Base-by-base conservation (phyloP, 106 monocot genomes). In the Platanthera zijinensis region DNA sequence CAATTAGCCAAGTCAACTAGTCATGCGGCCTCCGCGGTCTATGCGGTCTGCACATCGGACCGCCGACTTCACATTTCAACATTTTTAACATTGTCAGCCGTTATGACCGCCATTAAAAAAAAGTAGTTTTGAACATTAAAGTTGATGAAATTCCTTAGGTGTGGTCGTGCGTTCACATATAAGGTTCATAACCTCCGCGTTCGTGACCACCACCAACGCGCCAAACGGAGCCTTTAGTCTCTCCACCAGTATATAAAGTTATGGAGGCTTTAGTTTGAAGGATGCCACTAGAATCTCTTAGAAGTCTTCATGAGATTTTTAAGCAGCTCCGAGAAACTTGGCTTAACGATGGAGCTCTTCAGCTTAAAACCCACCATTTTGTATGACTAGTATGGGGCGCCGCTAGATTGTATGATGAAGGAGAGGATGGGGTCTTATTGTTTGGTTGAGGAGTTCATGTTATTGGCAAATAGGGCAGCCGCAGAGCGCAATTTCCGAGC, bases 371-470 rank as follows among this genome's bases (percentile, higher is more conserved):
- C 91, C 86, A 78, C 57, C 14, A 78, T 94, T 72, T 78, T 88
- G 69, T 89, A 91, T 86, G 96, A 97, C 78, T 91, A 97, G 70
- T 80, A 45, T 76, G 96, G 96, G 25, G 81, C 52, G 52, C 96
- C 89, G 52, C 91, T 76, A 82, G 93, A 91, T 52, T 82, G 83
- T 52, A 79, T 77, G 67, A 57, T 84, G 19, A 51, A 54, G 74
- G 85, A 90, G 54, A 83, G 79, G 69, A 93, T 70, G 74, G 91
- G 88, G 10, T 88, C 96, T 10, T 81, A 84, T 75, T 89, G 14
- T 78, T 72, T 93, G 76, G 89, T 97, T 71, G 94, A 94, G 76
- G 96, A 97, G 72, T 89, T 97, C 71, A 91, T 91, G 91, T 78
- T 97, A 52, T 59, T 97, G 70, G 89, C 96, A 52, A 94, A 97